Evolutionary conservation across 768 basidiomycete genomes (phyloP), one percentile per base, ranked within the genome.

Genomic region (Artomyces pyxidatus): DNA sequence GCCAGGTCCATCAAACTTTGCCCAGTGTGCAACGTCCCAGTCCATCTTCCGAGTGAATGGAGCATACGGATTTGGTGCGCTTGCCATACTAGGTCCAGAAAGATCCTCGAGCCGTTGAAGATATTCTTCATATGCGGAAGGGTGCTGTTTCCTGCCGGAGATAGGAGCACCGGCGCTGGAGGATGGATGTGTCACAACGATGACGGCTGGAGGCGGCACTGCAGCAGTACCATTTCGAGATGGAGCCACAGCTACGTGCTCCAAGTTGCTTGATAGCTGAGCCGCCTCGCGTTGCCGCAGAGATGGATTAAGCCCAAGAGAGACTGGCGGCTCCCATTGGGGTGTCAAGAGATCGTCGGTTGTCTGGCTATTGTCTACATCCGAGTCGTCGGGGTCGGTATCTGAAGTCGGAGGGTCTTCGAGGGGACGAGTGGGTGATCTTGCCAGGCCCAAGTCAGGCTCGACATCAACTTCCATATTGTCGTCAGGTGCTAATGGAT

Each of bases 11-110:
- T 40, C 44, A 10, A 28, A 17, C n/a, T 54, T 54, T 7, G 49
- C 49, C 53, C 53, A 54, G 4, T 37, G 14, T 12, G 53, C 53
- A 8, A 54, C 22, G 22, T 38, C 26, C 53, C 50, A 54, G 19
- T 51, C 50, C 11, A 29, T 6, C 6, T 43, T 16, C 7, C 44
- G 42, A 16, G 3, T 19, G 30, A 54, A 54, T 7, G 53, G 53
- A 4, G 49, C 45, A 25, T 43, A 54, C 8, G 11, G 3, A 25
- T 42, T 42, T 3, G 11, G 12, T n/a, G 32, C 32, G 17, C 32
- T 12, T 6, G 32, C 11, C 32, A 35, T 11, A n/a, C 32, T 35
- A 6, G 32, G 32, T n/a, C 32, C 32, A n/a, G 32, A 35, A n/a
- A 35, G 32, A 6, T 35, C 32, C 17, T 35, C 12, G 6, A 35